Percentiles rank a stretch among this genome's conserved stretches.
phyloP scores from a whole-genome alignment of 169 alveolate genomes.

The Cryptosporidium muris region DNA sequence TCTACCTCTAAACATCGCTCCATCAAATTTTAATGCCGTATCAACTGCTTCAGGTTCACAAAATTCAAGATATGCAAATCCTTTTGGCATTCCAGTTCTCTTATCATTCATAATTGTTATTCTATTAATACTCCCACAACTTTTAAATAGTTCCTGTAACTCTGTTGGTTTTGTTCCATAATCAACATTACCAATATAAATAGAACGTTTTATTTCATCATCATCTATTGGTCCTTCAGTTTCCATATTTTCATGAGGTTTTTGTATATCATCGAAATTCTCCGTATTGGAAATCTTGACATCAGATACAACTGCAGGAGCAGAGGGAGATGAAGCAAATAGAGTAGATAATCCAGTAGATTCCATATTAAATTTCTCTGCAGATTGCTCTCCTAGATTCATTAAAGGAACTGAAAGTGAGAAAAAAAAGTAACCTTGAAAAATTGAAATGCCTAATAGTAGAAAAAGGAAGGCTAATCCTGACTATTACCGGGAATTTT shows the following conservation, averaged over 20 bases:
- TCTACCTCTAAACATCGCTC: slow-evolving; percentile 69
- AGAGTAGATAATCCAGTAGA: background rate
- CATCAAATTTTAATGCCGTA: slow-evolving; percentile 66
- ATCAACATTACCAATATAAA: slow-evolving; percentile 71
- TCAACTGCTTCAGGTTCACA: slow-evolving; percentile 70
- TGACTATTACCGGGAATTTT: no score
- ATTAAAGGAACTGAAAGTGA: no score
- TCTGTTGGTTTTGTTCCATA: slow-evolving; percentile 61
- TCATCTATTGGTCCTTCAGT: slow-evolving; percentile 50
- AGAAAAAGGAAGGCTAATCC: no score
- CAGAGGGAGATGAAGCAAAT: background rate
- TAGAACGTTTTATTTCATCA: slow-evolving; percentile 61
- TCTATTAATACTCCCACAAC: slow-evolving; percentile 69
- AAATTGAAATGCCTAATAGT: no score
- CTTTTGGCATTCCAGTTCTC: slow-evolving; percentile 69
- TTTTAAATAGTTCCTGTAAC: slow-evolving; percentile 49
- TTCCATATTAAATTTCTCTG: background rate
- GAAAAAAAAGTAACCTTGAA: no score
- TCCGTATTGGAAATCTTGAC: background rate
- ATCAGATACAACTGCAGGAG: background rate
- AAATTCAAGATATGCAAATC: slow-evolving; percentile 66
- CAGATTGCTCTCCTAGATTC: background rate
- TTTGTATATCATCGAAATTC: slow-evolving; percentile 5
- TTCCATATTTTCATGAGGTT: slow-evolving; percentile 47
- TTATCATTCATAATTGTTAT: slow-evolving; percentile 66